Evolutionary conservation across 768 basidiomycete genomes (phyloP), one percentile per base, ranked within the genome.

Genomic region (Leccinum incarnatum): DNA sequence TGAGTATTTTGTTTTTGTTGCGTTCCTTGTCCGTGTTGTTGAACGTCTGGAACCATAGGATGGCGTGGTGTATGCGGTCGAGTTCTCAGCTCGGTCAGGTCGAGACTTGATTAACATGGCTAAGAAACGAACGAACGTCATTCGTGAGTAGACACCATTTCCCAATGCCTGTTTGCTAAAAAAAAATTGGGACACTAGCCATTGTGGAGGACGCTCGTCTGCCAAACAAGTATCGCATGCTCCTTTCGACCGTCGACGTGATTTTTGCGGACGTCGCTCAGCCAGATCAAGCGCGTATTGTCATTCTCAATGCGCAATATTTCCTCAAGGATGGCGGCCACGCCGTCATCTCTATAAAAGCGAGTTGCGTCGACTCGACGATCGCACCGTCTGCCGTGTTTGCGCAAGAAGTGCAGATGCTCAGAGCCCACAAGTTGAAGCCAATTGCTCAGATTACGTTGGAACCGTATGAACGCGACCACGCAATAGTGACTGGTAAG

Each of bases 61-160:
- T 63, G 97, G 97, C 55, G 83, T 91, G 59, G 97, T 98, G 9
- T 98, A 99, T 73, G 97, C 97, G 19, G 97, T 99, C 32, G 97
- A 99, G 75, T 98, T 99, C 78, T 98, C 97, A 2, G 82, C 88
- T 65, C 86, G 97, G 68, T 96, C 95, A 55, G 97, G 97, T 36
- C 92, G 97, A 76, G 97, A 99, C 77, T 78, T 98, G 61, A 97
- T 99, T 66, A 91, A 91, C 77, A 99, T 98, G 97, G 96, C 97
- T 34, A 98, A 98, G 79, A 98, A 97, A 78, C 84, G 97, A 59
- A 98, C 97, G 64, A 99, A 98, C 75, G 94, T 98, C 64, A 96
- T 98, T 69, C 97, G 94, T 96, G 77, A 58, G 91, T 81, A 3
- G 32, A 36, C 51, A 9, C 27, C 5, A 21, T 14, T 9, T 25